Evolutionary conservation across 2,329 filamentous ascomycete species (phyloP).

Genomic region (Domatiomyces catenatus): DNA sequence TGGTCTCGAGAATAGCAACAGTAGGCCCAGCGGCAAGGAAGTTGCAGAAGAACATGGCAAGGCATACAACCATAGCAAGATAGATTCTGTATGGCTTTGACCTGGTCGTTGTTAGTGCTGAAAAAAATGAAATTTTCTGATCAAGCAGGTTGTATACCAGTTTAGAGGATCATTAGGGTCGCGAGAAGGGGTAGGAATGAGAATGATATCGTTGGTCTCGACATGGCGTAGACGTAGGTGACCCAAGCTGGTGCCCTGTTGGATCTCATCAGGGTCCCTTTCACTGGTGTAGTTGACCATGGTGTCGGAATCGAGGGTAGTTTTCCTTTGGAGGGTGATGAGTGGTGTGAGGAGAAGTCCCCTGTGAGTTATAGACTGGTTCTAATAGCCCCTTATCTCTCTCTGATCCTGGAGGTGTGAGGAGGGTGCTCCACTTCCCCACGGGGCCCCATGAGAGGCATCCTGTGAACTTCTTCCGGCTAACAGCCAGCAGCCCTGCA

Average conservation of each 20-base stretch:
- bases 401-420: background rate
- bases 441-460: background rate
- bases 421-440: background rate
- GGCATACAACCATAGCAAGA: conserved; percentile 35
- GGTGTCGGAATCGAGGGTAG: background rate
- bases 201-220: conserved; percentile 33
- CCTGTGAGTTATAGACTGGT: background rate
- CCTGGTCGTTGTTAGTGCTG: background rate
- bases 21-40: conserved; percentile 42
- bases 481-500: background rate
- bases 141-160: conserved; percentile 21
- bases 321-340: background rate
- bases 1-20: conserved; percentile 35
- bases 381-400: background rate
- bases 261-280: conserved; percentile 1
- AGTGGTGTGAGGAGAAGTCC: background rate
- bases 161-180: conserved; percentile 41
- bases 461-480: background rate
- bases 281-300: conserved; percentile 1
- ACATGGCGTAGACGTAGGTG: conserved; percentile 6
- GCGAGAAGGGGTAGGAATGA: conserved; percentile 35
- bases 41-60: conserved; percentile 42
- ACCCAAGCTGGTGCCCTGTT: conserved; percentile 2
- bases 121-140: background rate
- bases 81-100: conserved; percentile 23